A percentile compares a stretch with the other conserved stretches of the same genome.
Evolutionary conservation across 345 rosid species (phyloP).

Genomic region (Hypericum androsaemum): DNA sequence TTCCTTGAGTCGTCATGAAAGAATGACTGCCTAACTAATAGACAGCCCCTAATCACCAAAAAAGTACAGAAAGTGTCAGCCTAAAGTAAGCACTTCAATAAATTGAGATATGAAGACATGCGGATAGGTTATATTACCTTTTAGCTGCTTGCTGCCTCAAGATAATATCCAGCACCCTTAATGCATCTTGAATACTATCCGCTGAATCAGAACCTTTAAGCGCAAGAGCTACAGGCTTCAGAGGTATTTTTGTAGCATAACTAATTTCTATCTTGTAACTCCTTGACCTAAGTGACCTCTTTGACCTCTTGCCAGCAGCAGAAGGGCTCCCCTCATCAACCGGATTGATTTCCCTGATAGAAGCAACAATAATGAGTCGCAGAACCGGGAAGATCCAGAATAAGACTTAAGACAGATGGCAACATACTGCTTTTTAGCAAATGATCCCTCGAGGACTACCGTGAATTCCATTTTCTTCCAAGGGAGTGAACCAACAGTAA

Average conservation of each 20-base stretch:
- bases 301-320: conserved; percentile 10
- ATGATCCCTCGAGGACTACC: conserved; percentile 12
- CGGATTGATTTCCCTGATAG: neutral
- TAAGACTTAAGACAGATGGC: neutral
- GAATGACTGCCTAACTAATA: conserved; percentile 22
- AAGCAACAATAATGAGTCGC: neutral
- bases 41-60: conserved; percentile 20
- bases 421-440: neutral
- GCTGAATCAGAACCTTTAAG: conserved; percentile 12
- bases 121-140: conserved; percentile 1
- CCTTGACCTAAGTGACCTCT: conserved; percentile 7
- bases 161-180: conserved; percentile 19
- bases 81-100: neutral
- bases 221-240: conserved; percentile 18
- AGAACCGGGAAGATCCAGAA: neutral
- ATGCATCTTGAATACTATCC: conserved; percentile 18
- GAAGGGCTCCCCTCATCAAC: conserved; percentile 8
- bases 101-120: neutral
- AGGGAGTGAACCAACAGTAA: conserved; percentile 16
- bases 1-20: conserved; percentile 20
- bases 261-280: conserved; percentile 15
- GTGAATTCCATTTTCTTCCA: conserved; percentile 18
- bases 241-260: conserved; percentile 21
- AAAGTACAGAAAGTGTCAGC: neutral
- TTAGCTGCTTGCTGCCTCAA: conserved; percentile 18